Percentiles rank a stretch among this genome's conserved stretches.
Conservation (phyloP, 192 early-diverging fungal genomes). For the Entomortierella beljakovae region DNA sequence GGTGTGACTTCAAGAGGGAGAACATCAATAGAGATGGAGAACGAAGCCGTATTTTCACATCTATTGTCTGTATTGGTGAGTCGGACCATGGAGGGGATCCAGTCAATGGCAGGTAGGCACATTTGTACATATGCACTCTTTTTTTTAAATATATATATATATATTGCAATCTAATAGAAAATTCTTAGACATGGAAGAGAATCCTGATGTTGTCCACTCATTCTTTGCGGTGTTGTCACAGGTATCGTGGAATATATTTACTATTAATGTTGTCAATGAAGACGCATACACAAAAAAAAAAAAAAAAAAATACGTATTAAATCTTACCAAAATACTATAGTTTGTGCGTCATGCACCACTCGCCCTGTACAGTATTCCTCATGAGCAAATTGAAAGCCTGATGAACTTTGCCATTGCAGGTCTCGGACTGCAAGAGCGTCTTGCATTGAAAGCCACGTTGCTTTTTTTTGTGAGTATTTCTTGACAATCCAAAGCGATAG, state of each 20-base stretch:
- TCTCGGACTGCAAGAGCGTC: conserved; percentile 61
- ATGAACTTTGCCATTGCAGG: conserved; percentile 62
- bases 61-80: conserved; percentile 37
- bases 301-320: background rate
- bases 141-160: background rate
- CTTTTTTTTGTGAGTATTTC: conserved; percentile 59
- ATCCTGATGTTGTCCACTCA: conserved; percentile 62
- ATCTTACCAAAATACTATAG: conserved; percentile 31
- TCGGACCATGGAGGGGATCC: conserved; percentile 58
- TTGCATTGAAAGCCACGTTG: conserved; percentile 63
- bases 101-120: conserved; percentile 49
- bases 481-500: background rate
- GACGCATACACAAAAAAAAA: no score
- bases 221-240: conserved; percentile 62
- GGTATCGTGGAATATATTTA: conserved; percentile 39
- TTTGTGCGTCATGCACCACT: conserved; percentile 62
- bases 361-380: conserved; percentile 59
- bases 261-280: background rate
- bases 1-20: background rate
- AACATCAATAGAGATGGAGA: conserved; percentile 19
- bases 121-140: background rate
- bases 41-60: conserved; percentile 36
- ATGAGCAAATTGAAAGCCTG: conserved; percentile 57
- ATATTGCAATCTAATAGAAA: background rate
- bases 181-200: conserved; percentile 63